phyloP scores from a whole-genome alignment of 2,329 filamentous ascomycete species.

The Apiospora hydei region DNA sequence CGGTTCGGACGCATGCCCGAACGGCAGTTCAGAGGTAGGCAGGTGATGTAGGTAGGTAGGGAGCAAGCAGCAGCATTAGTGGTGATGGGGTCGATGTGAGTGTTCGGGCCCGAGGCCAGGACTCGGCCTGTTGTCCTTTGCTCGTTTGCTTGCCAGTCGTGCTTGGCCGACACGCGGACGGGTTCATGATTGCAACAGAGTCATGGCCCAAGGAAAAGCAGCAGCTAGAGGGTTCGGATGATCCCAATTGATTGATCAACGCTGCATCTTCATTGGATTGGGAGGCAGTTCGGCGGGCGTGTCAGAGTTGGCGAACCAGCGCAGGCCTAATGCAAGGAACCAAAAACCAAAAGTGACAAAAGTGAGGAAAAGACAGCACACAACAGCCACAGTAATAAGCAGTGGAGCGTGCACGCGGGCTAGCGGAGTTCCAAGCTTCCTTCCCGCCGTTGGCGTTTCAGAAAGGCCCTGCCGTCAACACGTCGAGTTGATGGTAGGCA shows the following conservation, averaged over 20 bases:
- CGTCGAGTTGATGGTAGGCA: too few species aligned
- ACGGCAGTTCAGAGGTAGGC: too few species aligned
- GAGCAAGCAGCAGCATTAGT: neutral
- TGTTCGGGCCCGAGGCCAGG: neutral
- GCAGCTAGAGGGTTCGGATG: too few species aligned
- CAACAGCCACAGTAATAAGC: neutral
- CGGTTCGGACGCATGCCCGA: too few species aligned
- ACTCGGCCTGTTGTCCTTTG: neutral
- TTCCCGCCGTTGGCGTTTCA: neutral
- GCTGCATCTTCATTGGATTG: too few species aligned
- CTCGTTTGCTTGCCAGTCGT: neutral
- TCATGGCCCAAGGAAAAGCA: neutral
- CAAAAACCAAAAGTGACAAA: neutral
- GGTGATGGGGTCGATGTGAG: neutral
- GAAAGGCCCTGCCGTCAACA: neutral
- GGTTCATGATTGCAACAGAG: neutral
- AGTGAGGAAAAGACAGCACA: neutral
- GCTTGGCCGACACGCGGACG: neutral
- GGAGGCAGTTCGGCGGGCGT: too few species aligned
- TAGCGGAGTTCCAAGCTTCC: neutral
- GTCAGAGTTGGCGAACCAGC: too few species aligned
- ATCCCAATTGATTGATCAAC: too few species aligned
- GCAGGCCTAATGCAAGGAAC: neutral
- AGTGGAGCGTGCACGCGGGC: constrained; percentile 2
- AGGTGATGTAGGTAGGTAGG: too few species aligned